Base-by-base conservation (phyloP, 805 yeast genomes). In the Metschnikowia koreensis region DNA sequence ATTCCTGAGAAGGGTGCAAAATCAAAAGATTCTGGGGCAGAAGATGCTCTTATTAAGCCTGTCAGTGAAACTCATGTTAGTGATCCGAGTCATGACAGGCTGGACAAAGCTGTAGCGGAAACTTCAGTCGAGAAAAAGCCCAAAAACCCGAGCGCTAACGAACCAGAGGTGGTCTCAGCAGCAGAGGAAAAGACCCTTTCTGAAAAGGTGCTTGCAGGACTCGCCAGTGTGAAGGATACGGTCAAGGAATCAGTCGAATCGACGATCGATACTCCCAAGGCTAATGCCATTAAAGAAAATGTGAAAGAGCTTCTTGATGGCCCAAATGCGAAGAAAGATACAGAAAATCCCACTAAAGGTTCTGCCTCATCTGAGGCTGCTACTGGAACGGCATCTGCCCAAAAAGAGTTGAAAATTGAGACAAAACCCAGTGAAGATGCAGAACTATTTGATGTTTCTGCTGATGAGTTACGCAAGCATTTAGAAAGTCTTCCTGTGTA, bases 401-500 rank as follows among this genome's bases (percentile, higher is more conserved):
- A 36, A 1, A 29, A 17, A 12, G 42, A 27, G 39, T 22, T 31
- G n/a, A 29, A 7, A 29, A 2, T 12, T 12, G 28, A 29, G 26
- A 11, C 31, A 6, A 33, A 13, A 38, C 27, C 47, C 5, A 48
- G 16, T 12, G 53, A 48, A 37, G 46, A 48, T 15, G 56, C 56
- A 6, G 73, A 66, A 11, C 64, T 63, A 17, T 66, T 68, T 26
- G 70, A 69, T 28, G 61, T 75, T 6, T 68, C 75, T 7, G 72
- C 77, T 6, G 78, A 73, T 54, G 79, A 74, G 48, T 59, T 73
- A 43, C 71, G 76, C 45, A 69, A 70, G 58, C 76, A 75, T 56
- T 62, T 74, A 44, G 72, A 74, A 53, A 61, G 75, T n/a, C 72
- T 66, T 51, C 92, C 94, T 2, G 84, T 90, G 22, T 89, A 82